Percentiles rank a stretch among this genome's conserved stretches.
Evolutionary conservation across 371 early-diverging fungal species (phyloP).

Genomic region (Mucor circinelloides): DNA sequence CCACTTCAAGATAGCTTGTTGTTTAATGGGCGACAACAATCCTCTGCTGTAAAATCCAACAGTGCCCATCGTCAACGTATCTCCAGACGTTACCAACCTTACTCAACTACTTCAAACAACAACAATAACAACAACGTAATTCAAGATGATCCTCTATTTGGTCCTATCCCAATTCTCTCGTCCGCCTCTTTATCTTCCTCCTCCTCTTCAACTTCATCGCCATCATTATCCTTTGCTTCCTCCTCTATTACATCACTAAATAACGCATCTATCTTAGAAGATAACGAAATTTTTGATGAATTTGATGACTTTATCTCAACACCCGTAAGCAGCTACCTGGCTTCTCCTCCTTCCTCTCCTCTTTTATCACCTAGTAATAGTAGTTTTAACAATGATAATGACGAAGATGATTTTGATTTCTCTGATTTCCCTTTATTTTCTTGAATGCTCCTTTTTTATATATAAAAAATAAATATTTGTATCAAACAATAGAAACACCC

Average conservation of each 20-base stretch:
- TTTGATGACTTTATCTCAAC: conserved; percentile 12
- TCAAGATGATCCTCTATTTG: conserved; percentile 8
- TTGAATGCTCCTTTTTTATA: not conserved
- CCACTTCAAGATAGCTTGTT: not conserved
- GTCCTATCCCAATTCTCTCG: not conserved
- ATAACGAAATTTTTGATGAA: conserved; percentile 19
- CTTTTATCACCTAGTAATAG: conserved; percentile 5
- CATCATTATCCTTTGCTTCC: not conserved
- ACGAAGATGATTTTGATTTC: conserved; percentile 14
- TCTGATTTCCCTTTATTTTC: conserved; percentile 23
- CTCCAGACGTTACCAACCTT: conserved; percentile 17
- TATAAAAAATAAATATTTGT: not conserved
- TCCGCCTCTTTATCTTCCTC: not conserved
- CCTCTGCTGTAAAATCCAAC: not conserved
- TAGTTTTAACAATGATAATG: not conserved
- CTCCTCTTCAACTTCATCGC: not conserved
- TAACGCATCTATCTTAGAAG: conserved; percentile 7
- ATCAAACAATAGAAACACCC: conserved; percentile 1
- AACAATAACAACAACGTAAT: not conserved
- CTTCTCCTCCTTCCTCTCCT: conserved; percentile 23
- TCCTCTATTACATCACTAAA: not conserved
- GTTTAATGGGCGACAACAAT: not conserved
- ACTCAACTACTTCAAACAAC: not conserved
- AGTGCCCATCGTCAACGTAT: not conserved
- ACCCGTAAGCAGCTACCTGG: not conserved